Conservation (phyloP, 75 land plant species). For the Picea sitchensis region DNA sequence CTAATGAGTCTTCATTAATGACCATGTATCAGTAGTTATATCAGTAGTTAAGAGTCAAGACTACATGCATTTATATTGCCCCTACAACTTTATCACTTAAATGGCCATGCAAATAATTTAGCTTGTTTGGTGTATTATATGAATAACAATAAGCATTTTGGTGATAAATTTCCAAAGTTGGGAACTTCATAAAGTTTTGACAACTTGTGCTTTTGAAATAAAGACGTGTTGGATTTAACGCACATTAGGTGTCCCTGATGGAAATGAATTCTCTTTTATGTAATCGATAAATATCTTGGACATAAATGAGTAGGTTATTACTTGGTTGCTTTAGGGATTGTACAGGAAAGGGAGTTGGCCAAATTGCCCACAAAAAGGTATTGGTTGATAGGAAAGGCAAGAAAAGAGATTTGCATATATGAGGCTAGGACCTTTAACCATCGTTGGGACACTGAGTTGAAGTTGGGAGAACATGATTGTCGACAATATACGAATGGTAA, state of each 20-base stretch:
- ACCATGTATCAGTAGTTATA: neutral
- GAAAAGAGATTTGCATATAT: constrained; percentile 14
- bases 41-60: too few species aligned
- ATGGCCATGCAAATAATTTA: neutral
- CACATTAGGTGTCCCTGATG: too few species aligned
- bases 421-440: constrained; percentile 26
- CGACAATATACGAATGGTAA: constrained; percentile 36
- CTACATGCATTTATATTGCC: neutral
- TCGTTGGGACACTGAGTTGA: constrained; percentile 25
- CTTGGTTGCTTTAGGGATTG: constrained; percentile 20
- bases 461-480: constrained; percentile 36
- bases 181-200: neutral
- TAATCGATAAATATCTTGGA: neutral
- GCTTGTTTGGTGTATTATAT: neutral
- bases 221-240: neutral
- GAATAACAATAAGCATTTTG: neutral
- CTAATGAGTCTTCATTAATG: neutral
- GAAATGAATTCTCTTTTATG: neutral
- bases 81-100: neutral
- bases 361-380: constrained; percentile 22
- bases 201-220: neutral
- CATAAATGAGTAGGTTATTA: neutral
- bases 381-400: constrained; percentile 28
- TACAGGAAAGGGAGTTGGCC: constrained; percentile 31
- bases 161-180: neutral